Base-by-base conservation (phyloP, 1,284 basidiomycete genomes). In the Heliocybe sulcata region DNA sequence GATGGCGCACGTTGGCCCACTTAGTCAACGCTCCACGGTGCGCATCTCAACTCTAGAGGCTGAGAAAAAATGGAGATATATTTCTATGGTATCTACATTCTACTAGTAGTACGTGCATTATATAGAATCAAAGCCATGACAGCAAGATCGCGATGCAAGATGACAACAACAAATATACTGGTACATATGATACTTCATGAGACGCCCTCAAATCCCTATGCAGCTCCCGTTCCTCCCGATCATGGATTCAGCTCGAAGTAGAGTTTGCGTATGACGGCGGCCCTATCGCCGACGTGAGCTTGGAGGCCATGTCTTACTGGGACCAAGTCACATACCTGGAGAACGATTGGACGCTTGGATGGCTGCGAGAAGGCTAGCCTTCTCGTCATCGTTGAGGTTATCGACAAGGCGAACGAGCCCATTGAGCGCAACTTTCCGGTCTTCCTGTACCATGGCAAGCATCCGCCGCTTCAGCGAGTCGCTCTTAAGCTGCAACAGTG, bases 341-440 rank as follows among this genome's bases (percentile, higher is more conserved):
- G 80, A 80, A 50, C 79, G 77, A 54, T 72, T 68, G 3, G 76
- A 65, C 60, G 70, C 80, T 65, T 87, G 85, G 53, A 91, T 74
- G 26, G 80, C 80, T 45, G 73, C 70, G 49, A 87, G 74, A 52
- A 94, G 66, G 0, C 77, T 70, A 16, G 78, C 68, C 68, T 83
- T 84, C 61, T 93, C 90, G 35, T 90, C 87, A 8, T 85, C 79
- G 1, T 83, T 77, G 53, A 94, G 77, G 27, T 79, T 79, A 54
- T 91, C 87, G 3, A 83, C 79, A 9, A 91, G 68, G 48, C 83
- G 81, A 54, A 81, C 67, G 49, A 92, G 75, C 29, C 87, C 82
- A 55, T 82, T 82, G 54, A 92, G 65, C 3, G 85, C 79, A 8
- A 80, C 81, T 68, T 87, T 88, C 53, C 82, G 78, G 64, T 92